Evolutionary conservation across 1,284 basidiomycete genomes (phyloP).

Genomic region (Pisolithus thermaeus): DNA sequence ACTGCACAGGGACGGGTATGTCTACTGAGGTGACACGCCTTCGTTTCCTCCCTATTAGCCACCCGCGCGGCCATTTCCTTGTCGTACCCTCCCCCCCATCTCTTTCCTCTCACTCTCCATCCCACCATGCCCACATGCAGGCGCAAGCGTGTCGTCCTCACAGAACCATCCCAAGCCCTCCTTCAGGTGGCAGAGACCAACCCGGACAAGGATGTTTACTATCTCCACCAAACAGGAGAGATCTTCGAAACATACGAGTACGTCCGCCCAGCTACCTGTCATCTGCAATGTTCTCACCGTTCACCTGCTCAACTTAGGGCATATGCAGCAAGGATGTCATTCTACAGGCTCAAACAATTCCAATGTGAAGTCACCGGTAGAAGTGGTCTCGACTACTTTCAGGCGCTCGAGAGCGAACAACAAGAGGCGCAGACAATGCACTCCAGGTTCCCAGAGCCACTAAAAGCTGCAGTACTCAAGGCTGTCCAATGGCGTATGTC

Average conservation of each 20-base stretch:
- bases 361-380: slow-evolving; percentile 95
- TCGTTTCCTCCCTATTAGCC: slow-evolving; percentile 38
- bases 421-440: slow-evolving; percentile 87
- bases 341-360: slow-evolving; percentile 90
- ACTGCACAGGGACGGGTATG: slow-evolving; percentile 31
- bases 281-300: slow-evolving; percentile 18
- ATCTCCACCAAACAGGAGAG: slow-evolving; percentile 89
- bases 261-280: slow-evolving; percentile 28
- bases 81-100: slow-evolving; percentile 29
- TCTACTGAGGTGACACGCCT: slow-evolving; percentile 28
- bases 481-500: slow-evolving; percentile 94
- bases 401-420: slow-evolving; percentile 87
- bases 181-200: slow-evolving; percentile 57
- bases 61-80: slow-evolving; percentile 33
- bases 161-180: slow-evolving; percentile 66
- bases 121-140: slow-evolving; percentile 80
- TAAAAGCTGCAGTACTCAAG: slow-evolving; percentile 87
- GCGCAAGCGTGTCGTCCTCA: slow-evolving; percentile 85
- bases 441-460: slow-evolving; percentile 84
- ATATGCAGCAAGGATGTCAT: slow-evolving; percentile 87
- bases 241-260: slow-evolving; percentile 94
- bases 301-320: slow-evolving; percentile 47
- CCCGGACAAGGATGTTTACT: slow-evolving; percentile 76
- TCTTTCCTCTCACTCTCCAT: slow-evolving; percentile 17
- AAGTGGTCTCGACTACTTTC: slow-evolving; percentile 89